Evolutionary conservation across 345 rosid genomes (phyloP).

Genomic region (Brassica rapa): DNA sequence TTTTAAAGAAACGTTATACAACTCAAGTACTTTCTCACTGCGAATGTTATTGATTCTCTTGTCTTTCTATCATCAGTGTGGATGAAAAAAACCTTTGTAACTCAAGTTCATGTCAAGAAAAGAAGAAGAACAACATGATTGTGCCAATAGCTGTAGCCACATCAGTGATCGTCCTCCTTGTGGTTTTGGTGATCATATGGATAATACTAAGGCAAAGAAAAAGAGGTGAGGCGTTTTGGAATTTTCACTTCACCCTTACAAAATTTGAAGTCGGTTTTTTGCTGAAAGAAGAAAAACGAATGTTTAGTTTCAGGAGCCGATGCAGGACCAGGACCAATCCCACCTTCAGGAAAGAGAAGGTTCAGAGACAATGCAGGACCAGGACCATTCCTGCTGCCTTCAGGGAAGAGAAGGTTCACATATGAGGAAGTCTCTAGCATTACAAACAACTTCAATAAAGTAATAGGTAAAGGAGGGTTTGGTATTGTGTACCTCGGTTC

Average conservation of each 20-base stretch:
- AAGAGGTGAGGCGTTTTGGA: conserved; percentile 31
- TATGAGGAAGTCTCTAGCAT: conserved; percentile 43
- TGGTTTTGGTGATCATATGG: conserved; percentile 37
- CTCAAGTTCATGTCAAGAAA: conserved; percentile 41
- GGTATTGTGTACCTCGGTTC: conserved; percentile 53
- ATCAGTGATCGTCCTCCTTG: conserved; percentile 28
- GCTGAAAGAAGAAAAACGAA: not conserved
- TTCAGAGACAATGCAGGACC: conserved; percentile 38
- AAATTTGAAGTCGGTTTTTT: not conserved
- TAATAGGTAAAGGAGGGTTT: conserved; percentile 58
- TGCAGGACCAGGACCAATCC: conserved; percentile 41
- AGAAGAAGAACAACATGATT: conserved; percentile 33
- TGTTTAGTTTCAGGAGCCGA: conserved; percentile 28
- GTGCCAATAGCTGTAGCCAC: conserved; percentile 43
- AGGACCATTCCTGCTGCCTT: conserved; percentile 40
- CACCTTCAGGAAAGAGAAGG: conserved; percentile 36
- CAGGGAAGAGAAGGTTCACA: conserved; percentile 42
- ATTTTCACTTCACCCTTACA: not conserved
- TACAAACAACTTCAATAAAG: conserved; percentile 46
- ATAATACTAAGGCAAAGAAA: conserved; percentile 40
- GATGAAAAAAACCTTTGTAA: conserved; percentile 47
- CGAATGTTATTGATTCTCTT: not conserved
- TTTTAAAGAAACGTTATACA: not conserved
- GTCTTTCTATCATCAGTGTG: conserved; percentile 37
- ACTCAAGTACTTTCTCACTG: not conserved